Conservation (phyloP, 257 asterid genomes). For the Solanum corneliomulleri region DNA sequence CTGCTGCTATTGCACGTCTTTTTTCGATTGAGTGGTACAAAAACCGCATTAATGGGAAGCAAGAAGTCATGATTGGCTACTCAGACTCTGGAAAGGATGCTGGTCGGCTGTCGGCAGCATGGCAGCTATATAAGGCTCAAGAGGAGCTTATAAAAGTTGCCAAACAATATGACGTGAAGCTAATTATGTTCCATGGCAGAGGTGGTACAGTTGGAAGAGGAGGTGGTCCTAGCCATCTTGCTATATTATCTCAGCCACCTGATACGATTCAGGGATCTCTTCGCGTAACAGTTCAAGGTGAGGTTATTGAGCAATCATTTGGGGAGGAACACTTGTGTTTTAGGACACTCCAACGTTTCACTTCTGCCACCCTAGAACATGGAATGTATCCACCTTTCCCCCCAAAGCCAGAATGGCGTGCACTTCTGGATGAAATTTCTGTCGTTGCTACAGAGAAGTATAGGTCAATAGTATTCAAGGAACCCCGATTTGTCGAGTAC, state of each 20-base stretch:
- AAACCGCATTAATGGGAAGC: conserved; percentile 35
- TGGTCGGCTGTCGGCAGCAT: conserved; percentile 45
- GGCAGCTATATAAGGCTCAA: conserved; percentile 50
- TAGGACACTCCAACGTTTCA: conserved; percentile 47
- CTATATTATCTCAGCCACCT: conserved; percentile 51
- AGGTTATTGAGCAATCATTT: conserved; percentile 45
- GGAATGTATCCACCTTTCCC: conserved; percentile 42
- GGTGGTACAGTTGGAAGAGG: conserved; percentile 59
- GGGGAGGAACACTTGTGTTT: conserved; percentile 46
- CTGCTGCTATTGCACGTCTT: conserved; percentile 45
- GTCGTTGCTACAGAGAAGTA: conserved; percentile 30
- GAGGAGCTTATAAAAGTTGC: conserved; percentile 44
- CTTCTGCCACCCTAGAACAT: conserved; percentile 42
- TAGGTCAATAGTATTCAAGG: conserved; percentile 37
- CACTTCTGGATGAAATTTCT: conserved; percentile 37
- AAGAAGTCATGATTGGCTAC: conserved; percentile 53
- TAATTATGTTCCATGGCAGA: conserved; percentile 52
- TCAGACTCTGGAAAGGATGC: conserved; percentile 60
- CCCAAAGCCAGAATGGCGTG: conserved; percentile 54
- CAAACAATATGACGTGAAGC: conserved; percentile 33
- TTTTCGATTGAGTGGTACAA: conserved; percentile 47
- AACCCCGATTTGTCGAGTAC: conserved; percentile 49
- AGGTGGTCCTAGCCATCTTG: conserved; percentile 56
- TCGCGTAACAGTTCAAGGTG: conserved; percentile 49
- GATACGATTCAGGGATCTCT: conserved; percentile 43